phyloP scores from a whole-genome alignment of 148 eudicot genomes.

The Arbutus unedo region DNA sequence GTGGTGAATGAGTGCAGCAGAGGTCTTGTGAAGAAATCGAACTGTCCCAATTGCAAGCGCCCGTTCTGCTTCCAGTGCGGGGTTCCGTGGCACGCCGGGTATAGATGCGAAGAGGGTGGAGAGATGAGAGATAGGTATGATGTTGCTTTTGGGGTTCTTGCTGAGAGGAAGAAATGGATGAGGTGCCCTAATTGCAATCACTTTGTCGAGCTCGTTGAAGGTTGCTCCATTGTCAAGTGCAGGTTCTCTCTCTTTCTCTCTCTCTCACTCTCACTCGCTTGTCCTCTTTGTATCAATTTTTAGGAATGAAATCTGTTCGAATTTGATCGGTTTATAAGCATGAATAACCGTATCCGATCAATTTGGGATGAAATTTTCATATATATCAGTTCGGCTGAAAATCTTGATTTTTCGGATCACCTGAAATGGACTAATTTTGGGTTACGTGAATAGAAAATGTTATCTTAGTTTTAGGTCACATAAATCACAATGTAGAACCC shows the following conservation, averaged over 20 bases:
- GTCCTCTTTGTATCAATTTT: no score
- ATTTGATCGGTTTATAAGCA: no score
- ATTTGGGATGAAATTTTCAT: no score
- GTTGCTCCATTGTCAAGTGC: conserved; percentile 41
- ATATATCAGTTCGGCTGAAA: no score
- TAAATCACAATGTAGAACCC: no score
- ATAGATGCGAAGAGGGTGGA: conserved; percentile 41
- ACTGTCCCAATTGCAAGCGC: conserved; percentile 36
- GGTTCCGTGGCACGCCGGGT: conserved; percentile 50
- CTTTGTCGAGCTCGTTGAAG: conserved; percentile 33
- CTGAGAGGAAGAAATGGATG: conserved; percentile 38
- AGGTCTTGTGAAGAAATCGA: conserved; percentile 23
- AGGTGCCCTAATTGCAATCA: conserved; percentile 46
- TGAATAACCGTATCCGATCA: no score
- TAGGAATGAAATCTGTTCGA: no score
- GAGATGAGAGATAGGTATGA: conserved; percentile 40
- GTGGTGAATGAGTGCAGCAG: conserved; percentile 43
- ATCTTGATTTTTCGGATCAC: no score
- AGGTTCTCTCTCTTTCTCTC: conserved; percentile 22
- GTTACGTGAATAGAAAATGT: no score
- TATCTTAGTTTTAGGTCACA: no score
- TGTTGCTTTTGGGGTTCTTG: conserved; percentile 41
- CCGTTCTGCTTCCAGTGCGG: conserved; percentile 38
- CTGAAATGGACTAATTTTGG: no score
- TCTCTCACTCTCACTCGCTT: no score